Evolutionary conservation across 768 basidiomycete genomes (phyloP), one percentile per base, ranked within the genome.

Genomic region (Crucibulum laeve): DNA sequence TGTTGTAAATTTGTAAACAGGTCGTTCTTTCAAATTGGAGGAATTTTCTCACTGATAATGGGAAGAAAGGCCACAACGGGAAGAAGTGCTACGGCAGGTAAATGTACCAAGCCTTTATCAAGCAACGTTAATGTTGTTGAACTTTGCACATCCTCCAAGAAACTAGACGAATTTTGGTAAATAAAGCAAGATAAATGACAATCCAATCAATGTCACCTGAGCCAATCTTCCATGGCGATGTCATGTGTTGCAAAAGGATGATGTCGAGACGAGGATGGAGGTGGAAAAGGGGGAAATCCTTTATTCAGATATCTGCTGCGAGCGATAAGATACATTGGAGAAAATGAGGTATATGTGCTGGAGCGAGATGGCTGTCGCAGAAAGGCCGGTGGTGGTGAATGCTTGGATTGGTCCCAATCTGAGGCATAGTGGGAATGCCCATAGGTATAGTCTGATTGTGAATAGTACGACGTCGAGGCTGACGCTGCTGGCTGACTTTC

Each of bases 221-320:
- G 52, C 79, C 79, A 80, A 53, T 80, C 79, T 14, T 55, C 61
- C 55, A 79, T 69, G 0, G 42, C 49, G 3, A 81, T 56, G 50
- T 80, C 77, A 54, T 76, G 73, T 37, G 68, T 60, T 18, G 55
- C 51, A 51, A 81, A 81, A 19, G 78, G 78, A 51, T 81, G 79
- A 7, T 67, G 67, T 14, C 48, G 46, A 6, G 53, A 22, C 22
- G 47, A 43, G 3, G 69, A 63, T 1, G 70, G 69, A 1, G 79
- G 79, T 0, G 69, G 63, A 5, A 67, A 25, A 11, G 52, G 47
- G 0, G 71, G 70, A 53, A 80, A 80, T 1, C 79, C 77, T 10
- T 58, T 54, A 26, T 56, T 55, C 32, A 80, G 56, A 11, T 54
- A 51, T 41, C 58, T 61, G 10, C 59, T 59, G n/a, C 49, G 40